Evolutionary conservation across 2,329 filamentous ascomycete species (phyloP).

Genomic region (Colletotrichum neosansevieriae): DNA sequence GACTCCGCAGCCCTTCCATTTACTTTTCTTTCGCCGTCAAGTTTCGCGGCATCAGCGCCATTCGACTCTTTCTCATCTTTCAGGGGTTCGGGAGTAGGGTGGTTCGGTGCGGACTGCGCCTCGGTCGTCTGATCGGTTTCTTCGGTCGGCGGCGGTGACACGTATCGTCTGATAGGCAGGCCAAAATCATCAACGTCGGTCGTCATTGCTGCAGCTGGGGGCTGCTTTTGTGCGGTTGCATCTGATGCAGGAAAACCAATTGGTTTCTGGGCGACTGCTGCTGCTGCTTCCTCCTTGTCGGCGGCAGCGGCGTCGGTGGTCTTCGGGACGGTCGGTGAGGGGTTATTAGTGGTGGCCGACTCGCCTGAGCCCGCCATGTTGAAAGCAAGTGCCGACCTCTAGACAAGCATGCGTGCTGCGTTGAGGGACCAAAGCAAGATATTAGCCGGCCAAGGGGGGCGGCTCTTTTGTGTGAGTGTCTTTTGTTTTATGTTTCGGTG

Average conservation of each 20-base stretch:
- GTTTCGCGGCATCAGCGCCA: not conserved
- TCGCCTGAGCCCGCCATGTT: conserved; percentile 39
- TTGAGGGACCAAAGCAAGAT: conserved; percentile 8
- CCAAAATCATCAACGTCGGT: conserved; percentile 78
- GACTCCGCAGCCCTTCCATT: conserved; percentile 41
- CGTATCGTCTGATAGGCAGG: conserved; percentile 69
- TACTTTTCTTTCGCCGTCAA: conserved; percentile 9
- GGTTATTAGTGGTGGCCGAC: conserved; percentile 27
- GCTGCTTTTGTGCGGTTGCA: conserved; percentile 46
- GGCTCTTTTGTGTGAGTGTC: not conserved
- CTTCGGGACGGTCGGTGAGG: conserved; percentile 17
- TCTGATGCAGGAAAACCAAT: conserved; percentile 38
- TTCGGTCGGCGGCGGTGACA: conserved; percentile 46
- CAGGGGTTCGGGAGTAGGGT: conserved; percentile 10
- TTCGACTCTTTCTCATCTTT: conserved; percentile 31
- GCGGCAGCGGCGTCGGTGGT: conserved; percentile 39
- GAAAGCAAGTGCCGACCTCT: conserved; percentile 25
- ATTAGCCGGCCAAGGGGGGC: conserved; percentile 12
- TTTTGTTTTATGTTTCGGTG: conserved; percentile 34
- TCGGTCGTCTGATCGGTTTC: conserved; percentile 33
- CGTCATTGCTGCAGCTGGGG: conserved; percentile 46
- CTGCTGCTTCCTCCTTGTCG: conserved; percentile 43
- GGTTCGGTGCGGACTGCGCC: conserved; percentile 18
- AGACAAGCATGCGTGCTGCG: conserved; percentile 31
- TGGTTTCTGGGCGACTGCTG: conserved; percentile 41